Conservation (phyloP, 257 asterid genomes). For the Fraxinus pennsylvanica region DNA sequence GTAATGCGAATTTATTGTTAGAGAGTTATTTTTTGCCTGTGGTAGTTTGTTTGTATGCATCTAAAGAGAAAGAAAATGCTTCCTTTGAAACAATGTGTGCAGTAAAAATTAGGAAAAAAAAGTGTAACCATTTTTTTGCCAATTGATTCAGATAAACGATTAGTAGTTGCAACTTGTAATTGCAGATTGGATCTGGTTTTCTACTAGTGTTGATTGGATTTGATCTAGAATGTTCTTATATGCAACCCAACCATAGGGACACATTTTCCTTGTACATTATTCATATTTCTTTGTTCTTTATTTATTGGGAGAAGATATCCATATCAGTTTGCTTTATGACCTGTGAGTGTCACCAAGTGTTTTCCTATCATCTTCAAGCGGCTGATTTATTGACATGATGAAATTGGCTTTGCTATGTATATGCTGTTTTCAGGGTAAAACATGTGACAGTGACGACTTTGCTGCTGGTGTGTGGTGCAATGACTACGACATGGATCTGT, state of each 20-base stretch:
- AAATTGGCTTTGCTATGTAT: neutral
- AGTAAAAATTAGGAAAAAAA: neutral
- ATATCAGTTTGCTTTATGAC: slow-evolving; percentile 1
- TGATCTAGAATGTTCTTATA: neutral
- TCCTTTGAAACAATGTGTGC: neutral
- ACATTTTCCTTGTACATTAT: neutral
- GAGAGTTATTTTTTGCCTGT: neutral
- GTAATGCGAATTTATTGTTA: neutral
- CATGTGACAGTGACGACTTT: slow-evolving; percentile 79
- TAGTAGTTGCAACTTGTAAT: neutral
- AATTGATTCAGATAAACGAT: neutral
- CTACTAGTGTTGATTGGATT: neutral
- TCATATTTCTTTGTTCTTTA: neutral
- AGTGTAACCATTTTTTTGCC: neutral
- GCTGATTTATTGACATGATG: slow-evolving; percentile 3
- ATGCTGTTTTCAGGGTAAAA: slow-evolving; percentile 59
- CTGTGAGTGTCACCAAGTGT: slow-evolving; percentile 1
- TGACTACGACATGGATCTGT: slow-evolving; percentile 92
- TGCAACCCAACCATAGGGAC: neutral
- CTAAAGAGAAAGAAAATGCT: neutral
- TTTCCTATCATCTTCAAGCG: neutral
- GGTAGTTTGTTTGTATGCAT: neutral
- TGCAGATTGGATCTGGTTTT: neutral
- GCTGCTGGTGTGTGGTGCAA: slow-evolving; percentile 88
- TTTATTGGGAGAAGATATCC: neutral